These are phyloP conservation scores for Babesia bovis DNA, from an alignment of 169 alveolate species.

Conservation along the genomic window DNA sequence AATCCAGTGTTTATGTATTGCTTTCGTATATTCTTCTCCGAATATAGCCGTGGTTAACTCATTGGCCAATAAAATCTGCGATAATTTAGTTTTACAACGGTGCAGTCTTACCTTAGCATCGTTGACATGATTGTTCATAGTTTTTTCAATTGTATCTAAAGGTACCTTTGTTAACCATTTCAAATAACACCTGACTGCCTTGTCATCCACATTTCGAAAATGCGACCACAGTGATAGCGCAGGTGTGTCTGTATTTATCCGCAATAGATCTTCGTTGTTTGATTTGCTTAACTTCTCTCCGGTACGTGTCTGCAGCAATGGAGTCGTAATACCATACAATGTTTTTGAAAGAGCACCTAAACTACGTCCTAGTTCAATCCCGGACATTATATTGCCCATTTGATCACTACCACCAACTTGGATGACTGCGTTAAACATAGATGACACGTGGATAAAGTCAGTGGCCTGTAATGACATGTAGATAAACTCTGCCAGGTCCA, in stretches of 20 bases:
- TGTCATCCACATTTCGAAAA: constrained; percentile 61
- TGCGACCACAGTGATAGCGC: constrained; percentile 61
- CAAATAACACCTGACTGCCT: constrained; percentile 29
- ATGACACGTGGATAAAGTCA: constrained; percentile 74
- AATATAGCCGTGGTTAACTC: constrained; percentile 50
- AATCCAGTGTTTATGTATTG: constrained; percentile 54
- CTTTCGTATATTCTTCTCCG: constrained; percentile 41
- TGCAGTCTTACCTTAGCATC: constrained; percentile 23
- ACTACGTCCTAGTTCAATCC: constrained; percentile 71
- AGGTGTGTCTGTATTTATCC: constrained; percentile 40
- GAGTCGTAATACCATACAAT: constrained; percentile 74
- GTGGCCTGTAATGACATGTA: constrained; percentile 80
- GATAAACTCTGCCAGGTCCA: constrained; percentile 73
- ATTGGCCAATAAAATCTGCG: constrained; percentile 54
- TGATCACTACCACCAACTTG: constrained; percentile 86
- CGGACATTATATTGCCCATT: constrained; percentile 83
- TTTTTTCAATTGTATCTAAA: constrained; percentile 12
- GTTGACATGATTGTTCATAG: constrained; percentile 34
- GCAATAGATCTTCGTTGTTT: constrained; percentile 26
- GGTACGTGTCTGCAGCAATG: constrained; percentile 59
- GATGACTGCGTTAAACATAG: constrained; percentile 61
- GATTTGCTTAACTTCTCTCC: constrained; percentile 74
- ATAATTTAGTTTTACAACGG: not conserved
- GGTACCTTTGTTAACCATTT: constrained; percentile 61
- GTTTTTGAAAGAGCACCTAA: not conserved